Evolutionary conservation across 2,329 filamentous ascomycete species (phyloP).

Genomic region (Sphaerulina vaccinii): DNA sequence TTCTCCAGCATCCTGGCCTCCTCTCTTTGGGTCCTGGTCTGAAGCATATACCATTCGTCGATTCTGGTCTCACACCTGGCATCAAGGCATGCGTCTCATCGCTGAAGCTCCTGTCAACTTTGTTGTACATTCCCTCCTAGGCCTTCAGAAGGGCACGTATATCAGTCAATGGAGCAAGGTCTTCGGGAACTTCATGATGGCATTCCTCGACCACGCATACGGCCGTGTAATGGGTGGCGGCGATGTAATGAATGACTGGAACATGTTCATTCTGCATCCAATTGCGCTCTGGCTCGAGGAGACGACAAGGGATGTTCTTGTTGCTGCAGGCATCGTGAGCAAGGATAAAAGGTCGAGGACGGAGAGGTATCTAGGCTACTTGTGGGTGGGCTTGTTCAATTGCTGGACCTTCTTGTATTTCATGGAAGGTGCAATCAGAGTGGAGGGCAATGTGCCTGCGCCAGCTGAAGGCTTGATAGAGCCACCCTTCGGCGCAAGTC

Average conservation of each 20-base stretch:
- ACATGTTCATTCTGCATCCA: background rate
- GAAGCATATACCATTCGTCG: constrained; percentile 1
- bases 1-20: background rate
- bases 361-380: constrained; percentile 1
- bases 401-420: constrained; percentile 8
- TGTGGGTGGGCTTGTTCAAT: constrained; percentile 1
- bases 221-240: constrained; percentile 3
- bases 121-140: background rate
- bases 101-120: constrained; percentile 4
- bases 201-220: constrained; percentile 8
- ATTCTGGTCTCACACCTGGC: constrained; percentile 10
- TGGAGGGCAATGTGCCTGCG: background rate
- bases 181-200: constrained; percentile 6
- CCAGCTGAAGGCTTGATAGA: background rate
- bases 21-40: constrained; percentile 2
- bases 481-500: background rate
- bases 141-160: background rate
- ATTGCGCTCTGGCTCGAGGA: constrained; percentile 5
- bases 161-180: background rate
- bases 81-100: constrained; percentile 5
- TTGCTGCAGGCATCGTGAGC: background rate
- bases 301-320: background rate
- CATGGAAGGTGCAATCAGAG: constrained; percentile 1
- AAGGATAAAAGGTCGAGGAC: background rate
- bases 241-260: background rate